Evolutionary conservation across 2,329 filamentous ascomycete genomes (phyloP), one percentile per base, ranked within the genome.

Genomic region (Cercospora janseana): DNA sequence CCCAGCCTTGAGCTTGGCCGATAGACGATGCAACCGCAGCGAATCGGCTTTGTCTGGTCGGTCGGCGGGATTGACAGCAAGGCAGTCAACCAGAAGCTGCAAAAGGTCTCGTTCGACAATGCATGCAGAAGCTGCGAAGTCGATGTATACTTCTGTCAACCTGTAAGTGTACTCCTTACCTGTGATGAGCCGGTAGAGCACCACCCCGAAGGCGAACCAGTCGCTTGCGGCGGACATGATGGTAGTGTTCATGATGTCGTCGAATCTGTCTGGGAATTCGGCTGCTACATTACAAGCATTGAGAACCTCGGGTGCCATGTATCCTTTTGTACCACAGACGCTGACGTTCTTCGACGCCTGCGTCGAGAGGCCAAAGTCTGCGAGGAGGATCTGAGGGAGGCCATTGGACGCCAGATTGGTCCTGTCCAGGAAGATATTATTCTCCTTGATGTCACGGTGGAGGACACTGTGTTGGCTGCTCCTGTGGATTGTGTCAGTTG

Each of bases 201-300:
- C 52, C 13, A 51, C 43, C 8, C 54, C 57, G 18, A 61, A 51
- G 16, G 35, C 35, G 27, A 52, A 63, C 10, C 60, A 46, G 27
- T 61, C 54, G 23, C 44, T 32, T 0, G 49, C 49, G 6, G 35
- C n/a, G 10, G 45, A 55, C 41, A 20, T 38, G 28, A 56, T 50
- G 26, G 4, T 6, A 15, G 15, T 18, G 26, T 18, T 10, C 15
- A 20, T 12, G 21, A 23, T 15, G 9, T 28, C 23, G 20, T 15
- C 10, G 3, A 54, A 1, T n/a, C n/a, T n/a, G n/a, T n/a, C n/a
- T n/a, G n/a, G n/a, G n/a, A n/a, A n/a, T n/a, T n/a, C n/a, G n/a
- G n/a, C n/a, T n/a, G n/a, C n/a, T n/a, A n/a, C n/a, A n/a, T n/a
- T n/a, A n/a, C n/a, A n/a, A n/a, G 7, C 13, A 8, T 13, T 6